Conservation (phyloP, 1,284 basidiomycete genomes). For the Leccinum huronense region DNA sequence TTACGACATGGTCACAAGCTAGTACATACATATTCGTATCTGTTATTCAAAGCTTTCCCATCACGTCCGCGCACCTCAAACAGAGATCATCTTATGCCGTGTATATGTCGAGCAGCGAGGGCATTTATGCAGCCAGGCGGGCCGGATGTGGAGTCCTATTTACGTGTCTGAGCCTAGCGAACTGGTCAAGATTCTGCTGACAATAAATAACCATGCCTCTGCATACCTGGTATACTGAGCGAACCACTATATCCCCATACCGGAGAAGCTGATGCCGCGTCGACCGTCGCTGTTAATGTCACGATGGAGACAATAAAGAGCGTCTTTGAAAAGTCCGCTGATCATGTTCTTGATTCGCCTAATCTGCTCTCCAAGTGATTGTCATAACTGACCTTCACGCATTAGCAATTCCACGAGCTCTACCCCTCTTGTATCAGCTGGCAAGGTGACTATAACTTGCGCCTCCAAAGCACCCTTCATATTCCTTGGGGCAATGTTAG, state of each 20-base stretch:
- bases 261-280: slow-evolving; percentile 37
- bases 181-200: not conserved
- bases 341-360: slow-evolving; percentile 8
- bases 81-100: slow-evolving; percentile 28
- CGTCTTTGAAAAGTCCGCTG: slow-evolving; percentile 63
- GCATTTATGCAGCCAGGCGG: slow-evolving; percentile 28
- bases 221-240: slow-evolving; percentile 45
- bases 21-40: not conserved
- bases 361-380: not conserved
- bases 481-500: slow-evolving; percentile 41
- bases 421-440: slow-evolving; percentile 30
- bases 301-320: slow-evolving; percentile 80
- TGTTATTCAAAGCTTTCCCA: slow-evolving; percentile 17
- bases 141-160: slow-evolving; percentile 24
- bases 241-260: slow-evolving; percentile 51
- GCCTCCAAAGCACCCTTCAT: slow-evolving; percentile 76
- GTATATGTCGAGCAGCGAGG: slow-evolving; percentile 37
- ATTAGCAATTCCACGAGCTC: slow-evolving; percentile 39
- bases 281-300: slow-evolving; percentile 43
- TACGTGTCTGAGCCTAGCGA: slow-evolving; percentile 18
- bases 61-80: slow-evolving; percentile 27
- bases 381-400: slow-evolving; percentile 46
- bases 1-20: not conserved
- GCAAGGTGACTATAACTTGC: slow-evolving; percentile 54
- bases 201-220: not conserved